phyloP scores from a whole-genome alignment of 2,329 filamentous ascomycete species.

The Boeremia exigua region DNA sequence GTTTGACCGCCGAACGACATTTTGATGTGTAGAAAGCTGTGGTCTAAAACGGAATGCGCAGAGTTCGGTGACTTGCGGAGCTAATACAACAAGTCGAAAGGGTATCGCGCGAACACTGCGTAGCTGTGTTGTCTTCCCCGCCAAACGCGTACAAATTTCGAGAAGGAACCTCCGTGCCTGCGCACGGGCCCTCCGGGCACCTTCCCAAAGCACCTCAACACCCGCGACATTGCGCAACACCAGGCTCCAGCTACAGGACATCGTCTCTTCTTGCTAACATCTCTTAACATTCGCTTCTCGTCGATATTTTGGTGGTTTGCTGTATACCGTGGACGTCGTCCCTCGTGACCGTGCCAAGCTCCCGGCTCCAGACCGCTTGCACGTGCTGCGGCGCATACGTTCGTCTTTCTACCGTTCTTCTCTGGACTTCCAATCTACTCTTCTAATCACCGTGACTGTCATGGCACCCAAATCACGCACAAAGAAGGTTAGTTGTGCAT shows the following conservation, averaged over 20 bases:
- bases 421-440: conserved; percentile 3
- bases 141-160: conserved; percentile 34
- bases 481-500: conserved; percentile 40
- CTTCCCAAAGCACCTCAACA: conserved; percentile 1
- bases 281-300: neutral
- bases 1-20: conserved; percentile 99
- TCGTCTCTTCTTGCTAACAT: neutral
- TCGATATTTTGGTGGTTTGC: neutral
- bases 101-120: conserved; percentile 23
- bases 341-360: conserved; percentile 15
- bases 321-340: neutral
- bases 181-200: conserved; percentile 6
- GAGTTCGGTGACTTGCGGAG: conserved; percentile 25
- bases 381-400: conserved; percentile 8
- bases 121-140: conserved; percentile 35
- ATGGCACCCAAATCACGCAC: conserved; percentile 46
- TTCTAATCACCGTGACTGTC: conserved; percentile 1
- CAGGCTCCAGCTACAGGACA: neutral
- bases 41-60: conserved; percentile 32
- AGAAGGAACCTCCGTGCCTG: conserved; percentile 25
- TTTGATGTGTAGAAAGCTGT: conserved; percentile 37
- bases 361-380: conserved; percentile 4
- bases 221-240: neutral
- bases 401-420: neutral
- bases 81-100: conserved; percentile 8